A percentile compares a stretch with the other conserved stretches of the same genome.
These are phyloP conservation scores for Mrakia frigida DNA, from an alignment of 768 basidiomycete genomes.

Conservation along the genomic window DNA sequence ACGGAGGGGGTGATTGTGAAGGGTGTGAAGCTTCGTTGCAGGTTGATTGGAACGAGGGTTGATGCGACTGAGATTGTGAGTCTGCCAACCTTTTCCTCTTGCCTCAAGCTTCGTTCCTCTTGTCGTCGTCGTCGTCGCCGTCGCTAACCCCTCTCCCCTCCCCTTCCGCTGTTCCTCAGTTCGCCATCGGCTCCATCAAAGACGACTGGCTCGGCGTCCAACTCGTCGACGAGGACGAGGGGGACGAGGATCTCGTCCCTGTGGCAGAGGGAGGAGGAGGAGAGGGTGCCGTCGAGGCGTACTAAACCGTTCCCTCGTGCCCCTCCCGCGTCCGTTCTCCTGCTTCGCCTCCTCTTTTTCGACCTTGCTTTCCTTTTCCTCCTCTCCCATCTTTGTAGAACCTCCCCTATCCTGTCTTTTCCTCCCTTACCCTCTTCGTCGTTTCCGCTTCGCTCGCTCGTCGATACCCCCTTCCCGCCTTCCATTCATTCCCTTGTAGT, in stretches of 20 bases:
- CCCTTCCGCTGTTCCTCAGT: constrained; percentile 50
- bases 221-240: constrained; percentile 45
- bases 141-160: not conserved
- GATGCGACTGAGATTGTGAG: constrained; percentile 96
- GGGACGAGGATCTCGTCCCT: not conserved
- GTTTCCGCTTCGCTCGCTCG: not conserved
- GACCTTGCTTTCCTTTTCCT: not conserved
- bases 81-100: constrained; percentile 24
- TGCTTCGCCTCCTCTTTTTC: not conserved
- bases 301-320: not conserved
- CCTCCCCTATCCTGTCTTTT: not conserved
- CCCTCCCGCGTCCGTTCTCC: not conserved
- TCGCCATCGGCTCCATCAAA: constrained; percentile 96
- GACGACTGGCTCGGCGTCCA: constrained; percentile 88
- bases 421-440: not conserved
- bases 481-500: not conserved
- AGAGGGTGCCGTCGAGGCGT: not conserved
- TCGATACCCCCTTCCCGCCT: not conserved
- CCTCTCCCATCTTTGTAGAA: not conserved
- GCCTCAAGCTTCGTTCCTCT: not conserved
- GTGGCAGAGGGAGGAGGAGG: not conserved
- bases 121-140: constrained; percentile 16
- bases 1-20: constrained; percentile 88
- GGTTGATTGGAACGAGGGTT: constrained; percentile 96
- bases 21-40: constrained; percentile 82